Conservation (phyloP, 805 yeast genomes). For the Komagataella pseudopastoris region DNA sequence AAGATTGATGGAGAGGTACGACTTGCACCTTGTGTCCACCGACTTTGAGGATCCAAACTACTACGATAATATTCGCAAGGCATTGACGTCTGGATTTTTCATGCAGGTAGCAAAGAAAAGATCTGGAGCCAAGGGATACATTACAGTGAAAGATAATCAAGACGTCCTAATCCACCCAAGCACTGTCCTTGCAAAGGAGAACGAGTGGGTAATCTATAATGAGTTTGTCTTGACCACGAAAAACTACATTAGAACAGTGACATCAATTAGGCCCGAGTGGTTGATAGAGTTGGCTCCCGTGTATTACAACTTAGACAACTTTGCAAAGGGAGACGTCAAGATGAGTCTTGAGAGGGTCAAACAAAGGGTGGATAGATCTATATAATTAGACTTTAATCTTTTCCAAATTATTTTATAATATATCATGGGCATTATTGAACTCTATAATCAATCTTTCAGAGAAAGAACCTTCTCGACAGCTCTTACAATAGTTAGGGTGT, state of each 20-base stretch:
- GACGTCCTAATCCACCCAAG: conserved; percentile 92
- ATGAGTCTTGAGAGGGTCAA: conserved; percentile 52
- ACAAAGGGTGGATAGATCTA: conserved; percentile 19
- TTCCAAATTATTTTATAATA: not conserved
- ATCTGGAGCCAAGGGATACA: conserved; percentile 70
- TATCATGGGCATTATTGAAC: not conserved
- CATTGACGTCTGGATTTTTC: conserved; percentile 85
- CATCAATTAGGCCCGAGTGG: conserved; percentile 88
- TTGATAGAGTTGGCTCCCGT: conserved; percentile 67
- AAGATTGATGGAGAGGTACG: conserved; percentile 72
- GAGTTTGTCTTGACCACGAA: conserved; percentile 91
- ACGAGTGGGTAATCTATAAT: conserved; percentile 90
- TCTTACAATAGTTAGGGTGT: conserved; percentile 76
- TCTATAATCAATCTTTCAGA: conserved; percentile 14
- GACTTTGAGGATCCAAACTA: conserved; percentile 51
- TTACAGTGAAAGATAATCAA: conserved; percentile 91
- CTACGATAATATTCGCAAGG: conserved; percentile 71
- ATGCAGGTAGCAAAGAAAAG: conserved; percentile 96
- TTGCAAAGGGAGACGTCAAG: conserved; percentile 58
- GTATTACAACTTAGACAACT: conserved; percentile 50
- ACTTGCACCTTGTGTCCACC: conserved; percentile 58
- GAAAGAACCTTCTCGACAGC: conserved; percentile 74
- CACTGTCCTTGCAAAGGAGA: conserved; percentile 76
- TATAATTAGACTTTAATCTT: not conserved
- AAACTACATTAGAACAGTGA: conserved; percentile 90